Base-by-base conservation (phyloP, 2,329 filamentous ascomycete species). In the Nigrospora osmanthi region DNA sequence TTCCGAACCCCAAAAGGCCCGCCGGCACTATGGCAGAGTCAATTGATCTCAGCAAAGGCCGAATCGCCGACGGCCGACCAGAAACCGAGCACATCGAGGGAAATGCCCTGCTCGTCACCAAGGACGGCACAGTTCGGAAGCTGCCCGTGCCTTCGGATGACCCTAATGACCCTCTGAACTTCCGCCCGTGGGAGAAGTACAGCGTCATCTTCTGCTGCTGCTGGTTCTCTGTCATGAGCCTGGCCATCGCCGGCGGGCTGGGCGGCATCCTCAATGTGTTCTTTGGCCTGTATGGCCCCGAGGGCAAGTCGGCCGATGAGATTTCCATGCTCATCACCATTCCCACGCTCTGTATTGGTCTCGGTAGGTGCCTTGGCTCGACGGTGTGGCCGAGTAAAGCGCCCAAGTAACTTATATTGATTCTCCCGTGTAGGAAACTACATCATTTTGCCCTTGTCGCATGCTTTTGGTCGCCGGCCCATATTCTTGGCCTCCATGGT, bases 221-320 rank as follows among this genome's bases (percentile, higher is more conserved):
- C 43, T 61, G 58, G 56, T 62, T 59, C 43, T 56, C 47, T 49
- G 31, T 59, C 39, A 56, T 59, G 46, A 53, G 52, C 2, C 46
- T 76, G 15, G 65, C 72, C 35, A 65, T 76, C 40, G 66, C 75
- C 38, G 71, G 73, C 57, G 73, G 73, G 45, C 61, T 76, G 5
- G 73, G 65, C 3, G 52, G 63, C 0, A 62, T 67, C 31, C 52
- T 68, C 11, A 53, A 52, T 1, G 52, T 58, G 14, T 64, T 67
- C 45, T 55, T 64, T 28, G 48, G 53, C 37, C 47, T 62, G 9
- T 67, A 67, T 40, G 44, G 46, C 1, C 50, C 55, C 3, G 43
- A 49, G 44, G 50, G 64, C 34, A 50, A 54, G 23, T 38, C 53
- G 5, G 33, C 47, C 12, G 44, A 49, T 4, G 44, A 67, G 12